Percentiles rank a stretch among this genome's conserved stretches.
phyloP scores from a whole-genome alignment of 768 basidiomycete genomes.

The Podaxis sp. region DNA sequence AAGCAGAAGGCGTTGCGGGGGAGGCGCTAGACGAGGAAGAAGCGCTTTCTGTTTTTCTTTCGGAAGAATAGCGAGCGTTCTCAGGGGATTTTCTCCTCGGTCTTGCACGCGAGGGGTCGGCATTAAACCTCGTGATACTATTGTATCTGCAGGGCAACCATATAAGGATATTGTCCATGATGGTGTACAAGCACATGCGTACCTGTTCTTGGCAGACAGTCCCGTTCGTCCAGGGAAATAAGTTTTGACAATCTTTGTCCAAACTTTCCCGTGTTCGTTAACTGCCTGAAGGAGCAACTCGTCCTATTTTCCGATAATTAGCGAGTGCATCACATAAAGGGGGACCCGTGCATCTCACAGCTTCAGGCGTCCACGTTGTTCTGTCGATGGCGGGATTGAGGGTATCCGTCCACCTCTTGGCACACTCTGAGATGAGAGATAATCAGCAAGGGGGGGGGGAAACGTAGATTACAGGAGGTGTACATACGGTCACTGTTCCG shows the following conservation, averaged over 20 bases:
- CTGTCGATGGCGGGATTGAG: constrained; percentile 57
- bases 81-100: constrained; percentile 34
- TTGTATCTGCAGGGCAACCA: constrained; percentile 36
- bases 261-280: constrained; percentile 51
- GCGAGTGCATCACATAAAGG: constrained; percentile 5
- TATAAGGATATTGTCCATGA: constrained; percentile 5
- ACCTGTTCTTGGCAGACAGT: constrained; percentile 58
- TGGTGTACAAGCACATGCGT: constrained; percentile 11
- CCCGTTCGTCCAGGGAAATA: constrained; percentile 60
- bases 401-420: constrained; percentile 60
- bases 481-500: constrained; percentile 56
- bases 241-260: constrained; percentile 59
- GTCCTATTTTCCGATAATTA: constrained; percentile 30
- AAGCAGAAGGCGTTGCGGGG: constrained; percentile 29
- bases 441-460: constrained; percentile 14
- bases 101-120: constrained; percentile 31
- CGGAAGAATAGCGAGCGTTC: constrained; percentile 23
- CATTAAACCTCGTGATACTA: constrained; percentile 45
- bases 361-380: constrained; percentile 53
- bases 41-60: constrained; percentile 32
- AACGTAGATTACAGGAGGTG: not conserved
- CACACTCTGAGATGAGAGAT: constrained; percentile 39
- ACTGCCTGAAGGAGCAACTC: constrained; percentile 51
- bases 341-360: constrained; percentile 27
- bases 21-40: constrained; percentile 41